Evolutionary conservation across 2,329 filamentous ascomycete genomes (phyloP).

Genomic region (Emmonsiellopsis sp.): DNA sequence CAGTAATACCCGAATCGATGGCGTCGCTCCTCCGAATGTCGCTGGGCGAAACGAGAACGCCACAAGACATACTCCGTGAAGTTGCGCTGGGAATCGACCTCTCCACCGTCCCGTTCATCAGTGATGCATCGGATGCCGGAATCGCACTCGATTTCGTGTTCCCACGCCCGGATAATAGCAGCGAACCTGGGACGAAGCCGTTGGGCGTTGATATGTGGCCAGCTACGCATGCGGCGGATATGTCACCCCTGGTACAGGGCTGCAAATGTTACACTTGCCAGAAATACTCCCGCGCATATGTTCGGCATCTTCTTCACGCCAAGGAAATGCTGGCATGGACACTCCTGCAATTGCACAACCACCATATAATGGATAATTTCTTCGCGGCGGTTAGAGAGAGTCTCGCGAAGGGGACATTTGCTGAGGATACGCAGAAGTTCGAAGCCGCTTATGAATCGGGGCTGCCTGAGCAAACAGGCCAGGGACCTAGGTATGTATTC

Average conservation of each 20-base stretch:
- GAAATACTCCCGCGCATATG: conserved; percentile 73
- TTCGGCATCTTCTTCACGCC: conserved; percentile 77
- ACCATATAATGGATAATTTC: conserved; percentile 61
- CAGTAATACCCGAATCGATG: conserved; percentile 55
- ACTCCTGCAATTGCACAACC: conserved; percentile 85
- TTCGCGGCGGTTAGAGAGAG: conserved; percentile 60
- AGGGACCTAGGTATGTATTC: conserved; percentile 55
- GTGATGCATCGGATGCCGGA: conserved; percentile 67
- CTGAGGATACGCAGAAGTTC: conserved; percentile 50
- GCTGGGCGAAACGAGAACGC: conserved; percentile 58
- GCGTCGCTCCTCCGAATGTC: conserved; percentile 61
- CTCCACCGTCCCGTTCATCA: conserved; percentile 67
- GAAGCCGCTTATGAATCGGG: conserved; percentile 57
- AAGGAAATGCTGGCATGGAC: conserved; percentile 98
- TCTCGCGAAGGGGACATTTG: conserved; percentile 49
- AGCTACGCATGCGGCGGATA: conserved; percentile 48
- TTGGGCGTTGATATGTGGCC: conserved; percentile 76
- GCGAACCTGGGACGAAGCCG: conserved; percentile 24
- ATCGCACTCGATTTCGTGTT: conserved; percentile 76
- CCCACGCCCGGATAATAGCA: conserved; percentile 33
- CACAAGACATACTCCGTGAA: conserved; percentile 68
- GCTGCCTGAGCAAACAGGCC: conserved; percentile 64
- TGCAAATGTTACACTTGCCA: conserved; percentile 80
- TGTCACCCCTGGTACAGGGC: conserved; percentile 50
- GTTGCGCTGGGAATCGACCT: conserved; percentile 70